These are phyloP conservation scores for Bolboschoenus planiculmis DNA, from an alignment of 176 grass and related monocot genomes.

Conservation along the genomic window DNA sequence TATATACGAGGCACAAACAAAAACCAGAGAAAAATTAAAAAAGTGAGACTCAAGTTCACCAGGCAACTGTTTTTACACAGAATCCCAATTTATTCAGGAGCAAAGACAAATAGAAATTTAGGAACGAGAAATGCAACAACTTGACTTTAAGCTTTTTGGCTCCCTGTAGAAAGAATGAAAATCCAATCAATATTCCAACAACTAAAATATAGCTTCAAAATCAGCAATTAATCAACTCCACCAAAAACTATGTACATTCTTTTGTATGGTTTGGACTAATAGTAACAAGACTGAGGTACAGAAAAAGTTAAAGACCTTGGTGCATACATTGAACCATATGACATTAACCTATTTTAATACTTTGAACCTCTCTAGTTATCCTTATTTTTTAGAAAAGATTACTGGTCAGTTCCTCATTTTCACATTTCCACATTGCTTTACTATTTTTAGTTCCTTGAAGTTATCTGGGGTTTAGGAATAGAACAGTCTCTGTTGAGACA, in stretches of 20 bases:
- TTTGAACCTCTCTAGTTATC: not conserved
- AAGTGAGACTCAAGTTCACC: not conserved
- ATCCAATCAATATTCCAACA: not conserved
- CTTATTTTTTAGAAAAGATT: not conserved
- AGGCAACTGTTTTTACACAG: conserved; percentile 20
- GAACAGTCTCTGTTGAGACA: not conserved
- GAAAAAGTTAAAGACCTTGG: not conserved
- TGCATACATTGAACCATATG: too few relatives aligned
- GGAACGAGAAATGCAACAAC: not conserved
- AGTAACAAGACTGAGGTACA: not conserved
- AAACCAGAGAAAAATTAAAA: conserved; percentile 2
- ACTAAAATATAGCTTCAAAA: conserved; percentile 1
- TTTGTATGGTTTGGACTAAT: not conserved
- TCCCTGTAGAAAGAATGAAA: conserved; percentile 13
- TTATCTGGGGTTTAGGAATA: not conserved
- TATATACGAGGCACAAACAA: not conserved
- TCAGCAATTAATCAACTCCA: conserved; percentile 4
- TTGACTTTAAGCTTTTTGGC: conserved; percentile 14
- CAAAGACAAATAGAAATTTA: not conserved
- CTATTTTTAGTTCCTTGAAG: not conserved
- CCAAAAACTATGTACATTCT: not conserved
- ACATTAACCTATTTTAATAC: too few relatives aligned
- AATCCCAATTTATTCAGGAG: conserved; percentile 21
- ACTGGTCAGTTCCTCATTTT: not conserved
- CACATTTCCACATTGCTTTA: too few relatives aligned